Evolutionary conservation across 1,284 basidiomycete genomes (phyloP).

Genomic region (Blastosporella zonata): DNA sequence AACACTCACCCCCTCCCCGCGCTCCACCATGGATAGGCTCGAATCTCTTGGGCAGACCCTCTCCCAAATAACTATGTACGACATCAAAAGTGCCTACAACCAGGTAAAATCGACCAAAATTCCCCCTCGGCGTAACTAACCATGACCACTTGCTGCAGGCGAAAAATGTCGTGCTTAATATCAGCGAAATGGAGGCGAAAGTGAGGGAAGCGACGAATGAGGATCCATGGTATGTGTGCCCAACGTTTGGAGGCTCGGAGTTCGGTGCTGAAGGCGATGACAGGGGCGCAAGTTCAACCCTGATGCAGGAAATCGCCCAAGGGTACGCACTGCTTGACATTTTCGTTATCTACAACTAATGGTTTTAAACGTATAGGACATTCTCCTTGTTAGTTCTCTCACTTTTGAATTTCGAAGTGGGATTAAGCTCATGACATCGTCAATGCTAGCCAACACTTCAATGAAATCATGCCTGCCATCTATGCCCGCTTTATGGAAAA

Average conservation of each 20-base stretch:
- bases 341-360: constrained; percentile 1
- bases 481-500: constrained; percentile 96
- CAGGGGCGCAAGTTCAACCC: constrained; percentile 96
- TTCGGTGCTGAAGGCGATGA: constrained; percentile 9
- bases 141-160: constrained; percentile 45
- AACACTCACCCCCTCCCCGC: constrained; percentile 2
- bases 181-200: constrained; percentile 97
- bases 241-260: background rate
- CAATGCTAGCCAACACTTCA: constrained; percentile 84
- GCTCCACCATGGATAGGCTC: constrained; percentile 52
- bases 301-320: constrained; percentile 98
- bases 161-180: constrained; percentile 89
- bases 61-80: constrained; percentile 83
- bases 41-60: constrained; percentile 67
- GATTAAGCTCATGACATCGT: constrained; percentile 6
- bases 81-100: constrained; percentile 91
- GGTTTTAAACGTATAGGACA: constrained; percentile 50
- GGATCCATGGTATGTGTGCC: constrained; percentile 81
- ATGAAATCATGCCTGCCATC: constrained; percentile 99
- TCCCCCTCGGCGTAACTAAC: background rate
- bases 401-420: background rate
- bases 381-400: constrained; percentile 85
- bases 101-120: constrained; percentile 52
- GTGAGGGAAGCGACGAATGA: constrained; percentile 98
- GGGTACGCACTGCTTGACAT: constrained; percentile 51